Conservation (phyloP, 768 basidiomycete species). For the Hygrocybe coccinea region DNA sequence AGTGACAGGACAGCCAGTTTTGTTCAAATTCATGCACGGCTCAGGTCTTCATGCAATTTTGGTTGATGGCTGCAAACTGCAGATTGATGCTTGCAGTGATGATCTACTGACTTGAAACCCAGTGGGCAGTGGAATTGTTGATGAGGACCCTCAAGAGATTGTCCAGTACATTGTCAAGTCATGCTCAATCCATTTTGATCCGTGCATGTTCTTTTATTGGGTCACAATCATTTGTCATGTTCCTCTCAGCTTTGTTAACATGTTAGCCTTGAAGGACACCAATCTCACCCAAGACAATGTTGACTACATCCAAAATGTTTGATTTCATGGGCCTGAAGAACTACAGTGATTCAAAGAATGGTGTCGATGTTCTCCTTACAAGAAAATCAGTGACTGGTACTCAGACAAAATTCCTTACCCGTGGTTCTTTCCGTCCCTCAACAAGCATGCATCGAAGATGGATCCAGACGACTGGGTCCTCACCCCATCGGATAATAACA, state of each 20-base stretch:
- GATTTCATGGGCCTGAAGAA: neutral
- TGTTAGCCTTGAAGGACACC: neutral
- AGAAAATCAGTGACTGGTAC: neutral
- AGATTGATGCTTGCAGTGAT: constrained; percentile 14
- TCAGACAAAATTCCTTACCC: constrained; percentile 7
- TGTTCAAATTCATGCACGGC: constrained; percentile 20
- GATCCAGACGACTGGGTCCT: constrained; percentile 13
- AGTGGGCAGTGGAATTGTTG: constrained; percentile 12
- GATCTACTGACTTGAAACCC: constrained; percentile 12
- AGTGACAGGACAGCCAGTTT: constrained; percentile 14
- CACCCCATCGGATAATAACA: constrained; percentile 15
- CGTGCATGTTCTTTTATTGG: constrained; percentile 3
- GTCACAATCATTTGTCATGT: neutral
- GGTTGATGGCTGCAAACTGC: constrained; percentile 20
- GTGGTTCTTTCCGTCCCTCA: constrained; percentile 19
- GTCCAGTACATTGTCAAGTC: constrained; percentile 11
- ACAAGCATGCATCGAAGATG: constrained; percentile 12
- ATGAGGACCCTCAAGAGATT: constrained; percentile 12
- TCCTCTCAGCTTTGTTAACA: neutral
- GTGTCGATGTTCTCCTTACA: neutral
- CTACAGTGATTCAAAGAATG: neutral
- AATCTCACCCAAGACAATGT: constrained; percentile 13
- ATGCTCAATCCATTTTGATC: constrained; percentile 16
- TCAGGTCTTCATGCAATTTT: constrained; percentile 14
- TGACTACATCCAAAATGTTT: neutral